These are phyloP conservation scores for Diplodia corticola DNA, from an alignment of 2,329 filamentous ascomycete species.

Conservation along the genomic window DNA sequence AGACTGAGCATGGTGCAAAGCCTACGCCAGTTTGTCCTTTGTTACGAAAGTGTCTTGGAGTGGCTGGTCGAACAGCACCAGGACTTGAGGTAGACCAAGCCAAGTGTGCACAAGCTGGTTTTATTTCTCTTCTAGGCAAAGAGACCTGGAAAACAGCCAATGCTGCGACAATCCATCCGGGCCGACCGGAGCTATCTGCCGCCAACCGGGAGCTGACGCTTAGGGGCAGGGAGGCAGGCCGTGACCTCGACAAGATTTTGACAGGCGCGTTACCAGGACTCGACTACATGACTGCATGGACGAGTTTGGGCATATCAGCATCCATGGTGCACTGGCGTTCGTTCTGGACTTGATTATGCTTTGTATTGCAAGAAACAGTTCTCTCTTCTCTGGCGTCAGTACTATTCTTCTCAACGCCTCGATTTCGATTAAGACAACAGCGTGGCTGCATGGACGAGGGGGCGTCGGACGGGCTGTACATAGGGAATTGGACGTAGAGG, in stretches of 20 bases:
- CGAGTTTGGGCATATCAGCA: not conserved
- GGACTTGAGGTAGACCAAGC: not conserved
- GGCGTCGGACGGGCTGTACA: not conserved
- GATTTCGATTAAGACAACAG: not conserved
- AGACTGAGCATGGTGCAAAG: constrained; percentile 96
- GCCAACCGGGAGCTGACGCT: not conserved
- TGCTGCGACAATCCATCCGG: not conserved
- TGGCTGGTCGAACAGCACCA: constrained; percentile 64
- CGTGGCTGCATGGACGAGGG: not conserved
- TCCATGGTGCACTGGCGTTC: constrained; percentile 3
- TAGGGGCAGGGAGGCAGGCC: not conserved
- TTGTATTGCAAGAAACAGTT: constrained; percentile 6
- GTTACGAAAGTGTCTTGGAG: constrained; percentile 91
- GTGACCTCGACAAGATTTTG: not conserved
- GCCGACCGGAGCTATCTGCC: not conserved
- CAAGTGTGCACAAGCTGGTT: not conserved
- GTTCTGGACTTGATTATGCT: not conserved
- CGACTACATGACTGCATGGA: not conserved
- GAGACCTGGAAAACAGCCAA: not conserved
- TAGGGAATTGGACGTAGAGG: not conserved
- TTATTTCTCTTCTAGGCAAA: not conserved
- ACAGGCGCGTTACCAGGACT: not conserved
- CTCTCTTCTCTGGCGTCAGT: not conserved
- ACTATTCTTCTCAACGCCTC: not conserved
- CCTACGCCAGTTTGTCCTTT: constrained; percentile 88